phyloP scores from a whole-genome alignment of 2,329 filamentous ascomycete species.

The Blastomyces gilchristii region DNA sequence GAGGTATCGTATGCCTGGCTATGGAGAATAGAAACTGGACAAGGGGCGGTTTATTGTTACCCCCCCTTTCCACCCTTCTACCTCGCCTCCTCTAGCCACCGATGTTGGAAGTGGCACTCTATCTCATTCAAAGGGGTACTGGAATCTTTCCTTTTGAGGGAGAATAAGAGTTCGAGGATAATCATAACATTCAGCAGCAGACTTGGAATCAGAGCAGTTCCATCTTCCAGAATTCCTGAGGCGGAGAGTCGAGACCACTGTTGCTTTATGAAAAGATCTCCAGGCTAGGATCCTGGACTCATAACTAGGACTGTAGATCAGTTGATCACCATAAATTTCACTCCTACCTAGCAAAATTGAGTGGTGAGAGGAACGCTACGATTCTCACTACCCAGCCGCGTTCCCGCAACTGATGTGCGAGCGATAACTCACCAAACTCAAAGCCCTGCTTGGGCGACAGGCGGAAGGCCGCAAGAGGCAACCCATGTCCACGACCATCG shows the following conservation, averaged over 20 bases:
- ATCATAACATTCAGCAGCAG: neutral
- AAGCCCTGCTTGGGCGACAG: constrained; percentile 48
- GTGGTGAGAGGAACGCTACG: neutral
- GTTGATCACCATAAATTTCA: neutral
- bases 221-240: neutral
- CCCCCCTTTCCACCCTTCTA: neutral
- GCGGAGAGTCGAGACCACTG: neutral
- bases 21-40: neutral
- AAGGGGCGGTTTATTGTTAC: neutral
- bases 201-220: neutral
- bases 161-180: neutral
- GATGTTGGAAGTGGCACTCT: neutral
- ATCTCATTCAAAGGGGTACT: neutral
- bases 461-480: constrained; percentile 85
- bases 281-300: neutral
- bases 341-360: too few relatives aligned
- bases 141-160: neutral
- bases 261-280: neutral
- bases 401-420: constrained; percentile 76
- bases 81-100: neutral
- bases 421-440: constrained; percentile 61
- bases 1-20: neutral
- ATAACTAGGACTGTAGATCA: neutral
- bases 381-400: constrained; percentile 69
- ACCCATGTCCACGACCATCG: constrained; percentile 61